These are phyloP conservation scores for Paspalum vaginatum DNA, from an alignment of 176 grass and related monocot genomes.

Conservation along the genomic window DNA sequence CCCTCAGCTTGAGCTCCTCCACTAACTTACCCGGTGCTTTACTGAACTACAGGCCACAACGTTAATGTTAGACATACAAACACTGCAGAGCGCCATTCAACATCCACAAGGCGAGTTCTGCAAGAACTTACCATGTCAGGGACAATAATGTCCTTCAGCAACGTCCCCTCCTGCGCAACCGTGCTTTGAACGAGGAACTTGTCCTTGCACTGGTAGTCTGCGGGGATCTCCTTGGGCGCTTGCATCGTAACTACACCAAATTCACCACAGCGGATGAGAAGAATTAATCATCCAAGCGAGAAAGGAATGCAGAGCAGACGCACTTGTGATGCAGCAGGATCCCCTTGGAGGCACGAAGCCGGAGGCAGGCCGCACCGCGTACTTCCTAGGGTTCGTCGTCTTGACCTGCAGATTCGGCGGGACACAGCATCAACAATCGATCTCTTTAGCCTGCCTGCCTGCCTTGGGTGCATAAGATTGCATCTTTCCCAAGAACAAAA, in stretches of 20 bases:
- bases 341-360: conserved; percentile 61
- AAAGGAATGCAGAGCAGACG: conserved; percentile 7
- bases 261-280: conserved; percentile 14
- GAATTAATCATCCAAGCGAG: background rate
- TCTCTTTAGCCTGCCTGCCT: background rate
- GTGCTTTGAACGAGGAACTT: conserved; percentile 91
- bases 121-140: conserved; percentile 61
- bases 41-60: conserved; percentile 62
- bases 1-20: conserved; percentile 85
- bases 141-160: conserved; percentile 66
- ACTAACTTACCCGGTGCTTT: conserved; percentile 68
- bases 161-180: conserved; percentile 37
- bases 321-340: conserved; percentile 62
- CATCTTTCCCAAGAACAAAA: background rate
- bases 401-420: conserved; percentile 68
- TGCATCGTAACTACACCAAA: conserved; percentile 70
- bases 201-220: conserved; percentile 88
- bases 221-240: conserved; percentile 74
- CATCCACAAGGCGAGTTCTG: background rate
- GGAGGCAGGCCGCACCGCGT: conserved; percentile 76
- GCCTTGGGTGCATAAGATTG: background rate
- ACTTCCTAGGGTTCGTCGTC: conserved; percentile 87
- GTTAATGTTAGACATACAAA: conserved; percentile 13
- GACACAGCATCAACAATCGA: background rate
- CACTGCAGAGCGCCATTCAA: background rate